A percentile compares a stretch with the other conserved stretches of the same genome.
phyloP scores from a whole-genome alignment of 306 rosid species.

The Vachellia collinsii region DNA sequence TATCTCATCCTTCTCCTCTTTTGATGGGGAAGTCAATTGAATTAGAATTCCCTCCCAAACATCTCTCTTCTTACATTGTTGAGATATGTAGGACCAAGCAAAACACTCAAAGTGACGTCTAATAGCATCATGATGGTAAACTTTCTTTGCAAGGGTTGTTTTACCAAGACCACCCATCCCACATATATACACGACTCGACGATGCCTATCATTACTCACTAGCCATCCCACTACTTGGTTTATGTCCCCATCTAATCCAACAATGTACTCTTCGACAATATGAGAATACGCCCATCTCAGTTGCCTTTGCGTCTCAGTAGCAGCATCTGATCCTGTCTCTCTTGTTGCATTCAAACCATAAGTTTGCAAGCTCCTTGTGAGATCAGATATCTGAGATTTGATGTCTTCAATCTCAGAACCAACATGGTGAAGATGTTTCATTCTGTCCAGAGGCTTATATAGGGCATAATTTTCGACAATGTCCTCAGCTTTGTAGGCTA shows the following conservation, averaged over 20 bases:
- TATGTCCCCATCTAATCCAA: constrained; percentile 48
- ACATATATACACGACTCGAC: constrained; percentile 43
- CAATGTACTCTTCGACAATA: constrained; percentile 45
- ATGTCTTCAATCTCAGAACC: constrained; percentile 40
- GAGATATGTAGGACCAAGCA: constrained; percentile 18
- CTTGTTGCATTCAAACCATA: constrained; percentile 42
- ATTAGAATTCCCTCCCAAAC: constrained; percentile 54
- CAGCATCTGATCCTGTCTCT: constrained; percentile 17
- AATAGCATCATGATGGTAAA: constrained; percentile 38
- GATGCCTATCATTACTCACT: constrained; percentile 20
- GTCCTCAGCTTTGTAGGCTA: constrained; percentile 57
- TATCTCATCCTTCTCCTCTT: constrained; percentile 49
- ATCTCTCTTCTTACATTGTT: constrained; percentile 39
- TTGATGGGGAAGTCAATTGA: constrained; percentile 37
- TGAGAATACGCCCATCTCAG: constrained; percentile 58
- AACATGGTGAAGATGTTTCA: constrained; percentile 29
- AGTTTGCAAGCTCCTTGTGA: constrained; percentile 39
- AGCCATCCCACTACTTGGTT: constrained; percentile 38
- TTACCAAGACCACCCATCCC: constrained; percentile 72
- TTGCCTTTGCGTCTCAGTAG: constrained; percentile 24
- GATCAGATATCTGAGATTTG: constrained; percentile 38
- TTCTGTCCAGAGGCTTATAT: constrained; percentile 22
- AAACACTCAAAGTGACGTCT: constrained; percentile 32
- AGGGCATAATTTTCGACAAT: constrained; percentile 51
- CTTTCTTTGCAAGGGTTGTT: constrained; percentile 60